Percentiles rank a stretch among this genome's conserved stretches.
Evolutionary conservation across 2,329 filamentous ascomycete species (phyloP).

Genomic region (Xylaria sp.): DNA sequence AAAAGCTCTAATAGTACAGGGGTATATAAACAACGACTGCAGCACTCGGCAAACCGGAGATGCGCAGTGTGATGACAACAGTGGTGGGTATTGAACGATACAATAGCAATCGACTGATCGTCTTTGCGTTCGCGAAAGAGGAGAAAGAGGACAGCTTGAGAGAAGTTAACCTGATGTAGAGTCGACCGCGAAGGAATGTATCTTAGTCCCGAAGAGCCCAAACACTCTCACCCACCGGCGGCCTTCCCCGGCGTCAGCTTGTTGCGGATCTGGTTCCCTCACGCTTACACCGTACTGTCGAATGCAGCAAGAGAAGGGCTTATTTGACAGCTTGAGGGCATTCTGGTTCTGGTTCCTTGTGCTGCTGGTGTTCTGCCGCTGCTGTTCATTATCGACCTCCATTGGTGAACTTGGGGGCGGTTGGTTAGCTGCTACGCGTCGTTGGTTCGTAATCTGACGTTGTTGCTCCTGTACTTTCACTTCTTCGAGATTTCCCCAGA

Average conservation of each 20-base stretch:
- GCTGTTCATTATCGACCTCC: conserved; percentile 33
- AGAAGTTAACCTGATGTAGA: neutral
- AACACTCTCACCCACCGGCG: conserved; percentile 71
- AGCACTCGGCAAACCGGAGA: neutral
- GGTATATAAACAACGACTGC: conserved; percentile 19
- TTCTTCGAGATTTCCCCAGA: conserved; percentile 91
- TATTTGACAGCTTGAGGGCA: conserved; percentile 57
- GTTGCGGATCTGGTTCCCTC: conserved; percentile 53
- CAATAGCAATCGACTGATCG: neutral
- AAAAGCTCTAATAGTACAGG: conserved; percentile 18
- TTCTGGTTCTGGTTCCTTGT: conserved; percentile 6
- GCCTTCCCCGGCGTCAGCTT: conserved; percentile 58
- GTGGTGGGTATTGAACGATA: neutral
- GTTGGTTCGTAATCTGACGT: conserved; percentile 43
- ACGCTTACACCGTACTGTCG: conserved; percentile 74
- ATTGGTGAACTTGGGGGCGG: conserved; percentile 54
- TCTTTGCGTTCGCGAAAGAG: neutral
- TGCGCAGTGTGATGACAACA: neutral
- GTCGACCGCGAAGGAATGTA: conserved; percentile 48
- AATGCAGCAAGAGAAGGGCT: conserved; percentile 76
- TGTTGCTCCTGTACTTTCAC: conserved; percentile 59
- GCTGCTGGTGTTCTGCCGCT: neutral
- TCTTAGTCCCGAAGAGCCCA: conserved; percentile 72
- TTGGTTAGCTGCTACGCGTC: conserved; percentile 43
- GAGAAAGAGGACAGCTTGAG: no score